phyloP scores from a whole-genome alignment of 2,329 filamentous ascomycete species.

The Colletotrichum falcatum region DNA sequence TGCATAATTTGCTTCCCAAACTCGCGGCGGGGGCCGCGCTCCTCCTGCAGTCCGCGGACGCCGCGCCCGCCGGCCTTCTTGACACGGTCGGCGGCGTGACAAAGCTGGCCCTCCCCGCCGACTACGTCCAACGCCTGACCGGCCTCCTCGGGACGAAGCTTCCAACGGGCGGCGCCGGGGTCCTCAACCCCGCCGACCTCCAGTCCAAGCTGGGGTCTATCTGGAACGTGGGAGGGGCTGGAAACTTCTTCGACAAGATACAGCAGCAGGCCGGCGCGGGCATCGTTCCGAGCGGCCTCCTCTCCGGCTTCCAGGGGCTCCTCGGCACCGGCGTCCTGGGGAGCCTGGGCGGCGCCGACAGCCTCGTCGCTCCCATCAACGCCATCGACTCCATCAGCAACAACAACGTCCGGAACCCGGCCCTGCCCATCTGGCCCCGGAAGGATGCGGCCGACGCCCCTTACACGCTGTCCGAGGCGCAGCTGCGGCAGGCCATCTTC shows the following conservation, averaged over 20 bases:
- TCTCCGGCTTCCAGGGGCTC: slow-evolving; percentile 26
- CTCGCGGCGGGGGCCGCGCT: not conserved
- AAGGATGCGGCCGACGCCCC: slow-evolving; percentile 56
- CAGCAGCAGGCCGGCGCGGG: slow-evolving; percentile 24
- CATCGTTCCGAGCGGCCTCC: slow-evolving; percentile 17
- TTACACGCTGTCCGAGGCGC: slow-evolving; percentile 59
- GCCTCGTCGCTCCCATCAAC: slow-evolving; percentile 21
- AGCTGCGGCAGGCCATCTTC: slow-evolving; percentile 63
- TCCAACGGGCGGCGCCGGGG: not conserved
- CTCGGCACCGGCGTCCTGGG: slow-evolving; percentile 19
- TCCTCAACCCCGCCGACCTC: slow-evolving; percentile 8
- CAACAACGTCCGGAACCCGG: slow-evolving; percentile 25
- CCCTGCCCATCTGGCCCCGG: slow-evolving; percentile 51
- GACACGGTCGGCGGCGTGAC: slow-evolving; percentile 12
- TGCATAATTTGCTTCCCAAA: slow-evolving; percentile 1
- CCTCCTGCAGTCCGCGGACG: slow-evolving; percentile 2
- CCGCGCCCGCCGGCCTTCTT: slow-evolving; percentile 29
- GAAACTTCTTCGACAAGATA: slow-evolving; percentile 27
- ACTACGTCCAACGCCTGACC: slow-evolving; percentile 16
- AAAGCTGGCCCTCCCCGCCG: slow-evolving; percentile 21
- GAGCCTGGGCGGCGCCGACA: slow-evolving; percentile 12
- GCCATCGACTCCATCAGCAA: slow-evolving; percentile 22
- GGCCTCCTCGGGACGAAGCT: slow-evolving; percentile 11
- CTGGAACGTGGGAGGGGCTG: slow-evolving; percentile 22
- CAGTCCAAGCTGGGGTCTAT: slow-evolving; percentile 30